Base-by-base conservation (phyloP, 2,329 filamentous ascomycete genomes). In the Pseudogymnoascus pannorum region DNA sequence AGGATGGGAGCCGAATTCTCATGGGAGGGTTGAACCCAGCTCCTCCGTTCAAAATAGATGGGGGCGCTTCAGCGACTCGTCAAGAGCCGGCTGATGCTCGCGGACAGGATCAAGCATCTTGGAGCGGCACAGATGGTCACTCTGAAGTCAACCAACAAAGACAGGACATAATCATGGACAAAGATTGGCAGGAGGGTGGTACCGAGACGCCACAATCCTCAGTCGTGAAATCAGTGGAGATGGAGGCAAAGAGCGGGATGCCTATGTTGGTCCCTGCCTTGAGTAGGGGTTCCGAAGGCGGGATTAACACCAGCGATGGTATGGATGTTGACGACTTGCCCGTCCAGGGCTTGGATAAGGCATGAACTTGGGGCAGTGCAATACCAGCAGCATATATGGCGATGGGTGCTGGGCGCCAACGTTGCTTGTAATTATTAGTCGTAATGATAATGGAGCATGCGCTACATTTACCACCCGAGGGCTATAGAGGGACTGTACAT, bases 191-290 rank as follows among this genome's bases (percentile, higher is more conserved):
- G 26, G 48, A 31, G 48, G 20, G 26, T 14, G 48, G 26, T 20
- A 20, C 14, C 3, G 48, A 54, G 16, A 54, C 26, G 9, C 26
- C 48, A 12, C 48, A 54, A 20, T 26, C 29, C 6, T 20, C 26
- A 12, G 26, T 7, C 16, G 9, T 14, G 26, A 54, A 31, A 5
- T 31, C 48, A 7, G 48, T 54, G 11, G 48, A 54, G 26, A 54
- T 54, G 48, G 48, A 54, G 48, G 26, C 48, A 54, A 54, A 54
- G 48, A 54, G n/a, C 3, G n/a, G 24, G 5, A 54, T 54, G 48
- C 48, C 48, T 20, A 31, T 54, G 26, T 14, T 54, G 11, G 29
- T 54, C 26, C 26, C 48, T 12, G 16, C 16, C 9, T 54, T 54
- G 29, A 31, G 48, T 12, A 54, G 16, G n/a, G 14, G 9, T 16